Base-by-base conservation (phyloP, 2,329 filamentous ascomycete species). In the Botrytis medusae region DNA sequence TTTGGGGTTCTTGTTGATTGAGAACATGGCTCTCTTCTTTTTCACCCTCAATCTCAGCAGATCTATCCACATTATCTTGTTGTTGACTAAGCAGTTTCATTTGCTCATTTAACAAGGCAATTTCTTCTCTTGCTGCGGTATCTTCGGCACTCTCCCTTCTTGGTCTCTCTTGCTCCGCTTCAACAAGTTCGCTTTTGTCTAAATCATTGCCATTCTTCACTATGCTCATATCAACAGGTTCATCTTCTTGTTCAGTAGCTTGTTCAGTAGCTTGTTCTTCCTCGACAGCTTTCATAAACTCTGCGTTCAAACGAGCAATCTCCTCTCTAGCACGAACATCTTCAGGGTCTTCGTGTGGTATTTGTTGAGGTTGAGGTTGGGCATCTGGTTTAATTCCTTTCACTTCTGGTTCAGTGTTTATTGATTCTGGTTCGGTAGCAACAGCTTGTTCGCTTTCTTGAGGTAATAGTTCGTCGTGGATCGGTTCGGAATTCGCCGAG, bases 301-400 rank as follows among this genome's bases (percentile, higher is more conserved):
- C 77, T 22, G 74, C 78, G 64, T 80, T 79, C 32, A 79, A 40
- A 57, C 62, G 73, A 29, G 76, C 76, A 64, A 79, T 77, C 60
- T 80, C 78, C 51, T 77, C 77, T 40, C 77, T 69, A 14, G 78
- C 78, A 44, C 76, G 76, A 63, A 75, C 69, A 73, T 79, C 78
- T 70, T 76, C 76, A 44, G 77, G 74, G 25, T 77, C 76, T 71
- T 78, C 72, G 14, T 48, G 29, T 42, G 25, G 32, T 59, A 16
- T 5, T 22, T 63, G 29, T 25, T 34, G 62, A 25, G n/a, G 1
- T 60, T 40, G 22, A 37, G 40, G 9, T 32, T 3, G 16, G 42
- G 40, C 12, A 32, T 71, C 69, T 29, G 16, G n/a, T 20, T 46
- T 67, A 4, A 14, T 20, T 25, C 16, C 22, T n/a, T 34, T 34